A percentile compares a stretch with the other conserved stretches of the same genome.
phyloP scores from a whole-genome alignment of 164 flowering plant genomes.

The Pachysandra terminalis region DNA sequence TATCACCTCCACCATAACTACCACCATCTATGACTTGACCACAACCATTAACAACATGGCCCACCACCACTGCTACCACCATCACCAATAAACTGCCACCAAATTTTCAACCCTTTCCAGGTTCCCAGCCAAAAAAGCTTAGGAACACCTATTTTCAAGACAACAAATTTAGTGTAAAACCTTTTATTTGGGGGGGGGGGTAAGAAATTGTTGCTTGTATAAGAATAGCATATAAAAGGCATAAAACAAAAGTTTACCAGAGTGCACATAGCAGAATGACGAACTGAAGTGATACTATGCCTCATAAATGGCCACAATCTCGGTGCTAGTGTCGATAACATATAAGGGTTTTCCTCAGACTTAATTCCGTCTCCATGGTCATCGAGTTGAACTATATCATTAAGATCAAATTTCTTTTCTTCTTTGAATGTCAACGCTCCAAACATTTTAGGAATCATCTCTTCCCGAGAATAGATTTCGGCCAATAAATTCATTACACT shows the following conservation, averaged over 20 bases:
- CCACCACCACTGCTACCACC: too few species aligned
- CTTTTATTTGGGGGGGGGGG: too few species aligned
- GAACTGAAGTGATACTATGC: conserved; percentile 92
- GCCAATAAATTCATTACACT: conserved; percentile 99
- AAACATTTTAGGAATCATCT: conserved; percentile 67
- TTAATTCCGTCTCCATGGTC: conserved; percentile 41
- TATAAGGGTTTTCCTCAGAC: conserved; percentile 59
- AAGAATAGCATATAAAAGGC: neutral
- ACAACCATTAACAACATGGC: too few species aligned
- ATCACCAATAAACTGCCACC: too few species aligned
- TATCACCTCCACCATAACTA: too few species aligned
- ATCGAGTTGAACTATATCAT: conserved; percentile 49
- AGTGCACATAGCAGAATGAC: conserved; percentile 86
- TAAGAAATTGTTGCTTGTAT: neutral
- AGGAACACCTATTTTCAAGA: too few species aligned
- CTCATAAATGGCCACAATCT: conserved; percentile 99
- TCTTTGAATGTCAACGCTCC: conserved; percentile 31
- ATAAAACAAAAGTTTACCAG: conserved; percentile 46
- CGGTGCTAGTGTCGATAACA: conserved; percentile 80
- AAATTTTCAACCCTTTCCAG: too few species aligned
- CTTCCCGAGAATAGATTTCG: conserved; percentile 92
- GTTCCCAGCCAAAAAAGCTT: too few species aligned
- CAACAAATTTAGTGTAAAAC: too few species aligned
- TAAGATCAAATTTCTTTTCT: conserved; percentile 54
- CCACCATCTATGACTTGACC: too few species aligned